Percentiles rank a stretch among this genome's conserved stretches.
phyloP scores from a whole-genome alignment of 2,329 filamentous ascomycete species.

The Sordariomycetes sp. region DNA sequence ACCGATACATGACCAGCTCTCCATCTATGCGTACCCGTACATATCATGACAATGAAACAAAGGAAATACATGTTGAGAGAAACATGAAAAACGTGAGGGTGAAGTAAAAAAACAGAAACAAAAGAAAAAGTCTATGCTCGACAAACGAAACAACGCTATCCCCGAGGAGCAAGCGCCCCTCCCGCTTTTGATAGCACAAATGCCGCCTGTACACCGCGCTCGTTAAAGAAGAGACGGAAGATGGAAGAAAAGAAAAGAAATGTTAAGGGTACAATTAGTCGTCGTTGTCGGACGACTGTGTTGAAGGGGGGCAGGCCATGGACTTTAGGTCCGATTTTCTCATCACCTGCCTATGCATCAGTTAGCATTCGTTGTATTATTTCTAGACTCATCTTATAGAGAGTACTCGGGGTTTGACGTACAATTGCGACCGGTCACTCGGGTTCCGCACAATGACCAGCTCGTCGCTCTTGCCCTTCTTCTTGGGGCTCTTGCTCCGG shows the following conservation, averaged over 20 bases:
- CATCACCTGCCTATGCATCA: background rate
- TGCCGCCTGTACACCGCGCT: background rate
- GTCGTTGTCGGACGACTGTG: conserved; percentile 3
- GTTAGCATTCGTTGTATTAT: background rate
- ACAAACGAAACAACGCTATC: background rate
- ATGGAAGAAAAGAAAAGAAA: background rate
- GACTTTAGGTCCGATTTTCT: conserved; percentile 2
- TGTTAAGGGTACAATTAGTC: background rate
- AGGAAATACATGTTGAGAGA: background rate
- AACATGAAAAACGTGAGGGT: background rate
- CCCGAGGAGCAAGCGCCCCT: background rate
- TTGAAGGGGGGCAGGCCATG: background rate
- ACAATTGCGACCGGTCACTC: background rate
- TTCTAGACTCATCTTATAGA: background rate
- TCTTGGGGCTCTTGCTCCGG: conserved; percentile 3
- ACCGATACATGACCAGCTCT: background rate
- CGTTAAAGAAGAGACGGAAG: background rate
- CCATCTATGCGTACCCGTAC: background rate
- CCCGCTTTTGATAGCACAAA: background rate
- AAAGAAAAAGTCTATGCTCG: background rate
- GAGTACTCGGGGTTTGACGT: background rate
- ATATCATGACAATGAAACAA: background rate
- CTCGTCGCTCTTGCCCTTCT: background rate
- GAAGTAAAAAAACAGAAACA: background rate
- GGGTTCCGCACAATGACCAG: conserved; percentile 4